Evolutionary conservation across 1,139 yeast genomes (phyloP).

Genomic region (Geotrichum armillariae): DNA sequence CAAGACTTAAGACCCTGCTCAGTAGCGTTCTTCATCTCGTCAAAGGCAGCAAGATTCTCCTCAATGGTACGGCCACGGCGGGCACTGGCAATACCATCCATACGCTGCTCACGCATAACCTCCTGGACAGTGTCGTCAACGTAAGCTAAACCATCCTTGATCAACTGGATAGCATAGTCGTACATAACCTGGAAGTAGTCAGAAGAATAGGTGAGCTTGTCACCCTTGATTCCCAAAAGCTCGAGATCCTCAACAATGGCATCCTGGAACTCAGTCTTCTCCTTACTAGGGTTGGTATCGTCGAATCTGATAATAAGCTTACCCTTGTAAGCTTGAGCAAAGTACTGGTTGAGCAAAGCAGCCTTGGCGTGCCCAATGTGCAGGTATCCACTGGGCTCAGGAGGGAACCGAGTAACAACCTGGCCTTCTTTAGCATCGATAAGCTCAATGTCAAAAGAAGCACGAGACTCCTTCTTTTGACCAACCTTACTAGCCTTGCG

Average conservation of each 20-base stretch:
- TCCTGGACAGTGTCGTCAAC: conserved; percentile 95
- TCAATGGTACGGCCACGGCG: conserved; percentile 91
- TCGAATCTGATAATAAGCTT: conserved; percentile 93
- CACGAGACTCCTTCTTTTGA: conserved; percentile 53
- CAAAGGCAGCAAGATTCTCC: conserved; percentile 82
- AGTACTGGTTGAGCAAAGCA: conserved; percentile 90
- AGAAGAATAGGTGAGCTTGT: conserved; percentile 80
- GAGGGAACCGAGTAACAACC: conserved; percentile 98
- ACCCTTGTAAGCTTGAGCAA: conserved; percentile 92
- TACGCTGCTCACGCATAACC: conserved; percentile 96
- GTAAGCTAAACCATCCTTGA: conserved; percentile 93
- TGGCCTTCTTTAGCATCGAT: conserved; percentile 88
- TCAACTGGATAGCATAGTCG: conserved; percentile 76
- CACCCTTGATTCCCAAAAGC: conserved; percentile 89
- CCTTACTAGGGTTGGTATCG: conserved; percentile 96
- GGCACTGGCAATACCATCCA: conserved; percentile 88
- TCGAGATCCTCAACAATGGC: conserved; percentile 88
- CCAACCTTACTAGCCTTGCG: conserved; percentile 67
- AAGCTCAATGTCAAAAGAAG: conserved; percentile 89
- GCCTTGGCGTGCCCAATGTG: conserved; percentile 98
- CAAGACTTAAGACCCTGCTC: conserved; percentile 88
- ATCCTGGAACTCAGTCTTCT: conserved; percentile 88
- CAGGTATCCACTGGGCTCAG: conserved; percentile 88
- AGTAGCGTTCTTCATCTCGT: conserved; percentile 90
- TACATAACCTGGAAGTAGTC: conserved; percentile 91